Base-by-base conservation (phyloP, 441 rosid species). In the Adansonia rubrostipa region DNA sequence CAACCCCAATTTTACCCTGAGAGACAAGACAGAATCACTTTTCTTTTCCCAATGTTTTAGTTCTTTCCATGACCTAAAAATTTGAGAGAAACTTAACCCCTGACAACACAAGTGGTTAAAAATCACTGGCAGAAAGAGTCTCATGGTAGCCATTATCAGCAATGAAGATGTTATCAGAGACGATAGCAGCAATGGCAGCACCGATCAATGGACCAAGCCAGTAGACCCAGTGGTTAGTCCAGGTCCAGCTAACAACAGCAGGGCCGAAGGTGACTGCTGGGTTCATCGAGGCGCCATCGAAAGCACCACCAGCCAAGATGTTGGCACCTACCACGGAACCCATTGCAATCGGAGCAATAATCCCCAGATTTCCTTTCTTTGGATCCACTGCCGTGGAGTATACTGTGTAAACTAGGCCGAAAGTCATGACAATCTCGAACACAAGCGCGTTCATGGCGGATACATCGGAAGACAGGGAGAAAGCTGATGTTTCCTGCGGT, bases 221-320 rank as follows among this genome's bases (percentile, higher is more conserved):
- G 65, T 88, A 90, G n/a, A 90, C 93, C 93, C 93, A 90, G 80
- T 90, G 93, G 77, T 85, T 76, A 1, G 89, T 81, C 93, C 93
- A 90, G 4, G 89, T 84, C 92, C 92, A 84, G 86, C 92, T 88
- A 56, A 90, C 93, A 73, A 90, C 90, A 0, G 92, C 93, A 0
- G 93, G 93, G 10, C 93, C 93, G 48, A 90, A 90, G 1, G 91
- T 86, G 45, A 90, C 92, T 0, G 93, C 93, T 0, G 93, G 93
- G 85, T 90, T 90, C 93, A 90, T 90, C 2, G 93, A 85, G 11
- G 93, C 93, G 1, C 93, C 92, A 20, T 88, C 92, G 10, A 90
- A 90, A 2, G 92, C 90, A 5, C 93, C 93, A 36, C 93, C 93
- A 0, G 86, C 93, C 56, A 90, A 83, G 64, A 90, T 88, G 80